Percentiles rank a stretch among this genome's conserved stretches.
Evolutionary conservation across 2,329 filamentous ascomycete genomes (phyloP).

Genomic region (Aureobasidium vineae): DNA sequence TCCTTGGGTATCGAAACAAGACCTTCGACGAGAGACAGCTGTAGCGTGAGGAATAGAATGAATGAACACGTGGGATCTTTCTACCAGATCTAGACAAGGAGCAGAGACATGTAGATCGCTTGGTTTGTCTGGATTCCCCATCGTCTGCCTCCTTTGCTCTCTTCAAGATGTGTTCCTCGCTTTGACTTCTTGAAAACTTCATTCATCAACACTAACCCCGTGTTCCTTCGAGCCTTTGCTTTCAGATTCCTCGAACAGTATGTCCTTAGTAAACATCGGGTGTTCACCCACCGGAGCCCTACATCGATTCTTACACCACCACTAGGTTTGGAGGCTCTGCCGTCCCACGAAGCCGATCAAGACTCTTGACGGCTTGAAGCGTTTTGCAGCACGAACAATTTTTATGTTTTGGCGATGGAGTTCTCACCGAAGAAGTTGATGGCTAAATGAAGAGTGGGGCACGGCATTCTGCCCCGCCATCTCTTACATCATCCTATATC

Average conservation of each 20-base stretch:
- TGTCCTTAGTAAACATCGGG: background rate
- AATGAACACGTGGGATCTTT: background rate
- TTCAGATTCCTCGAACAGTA: background rate
- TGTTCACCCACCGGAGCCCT: background rate
- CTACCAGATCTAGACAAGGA: background rate
- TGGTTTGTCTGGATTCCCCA: background rate
- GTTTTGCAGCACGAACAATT: background rate
- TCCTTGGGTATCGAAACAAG: slow-evolving; percentile 3
- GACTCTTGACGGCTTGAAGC: background rate
- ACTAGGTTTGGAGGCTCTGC: background rate
- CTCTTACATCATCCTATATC: slow-evolving; percentile 14
- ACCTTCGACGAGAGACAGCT: background rate
- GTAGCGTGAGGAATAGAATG: background rate
- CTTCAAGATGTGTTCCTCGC: background rate
- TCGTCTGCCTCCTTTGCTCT: background rate
- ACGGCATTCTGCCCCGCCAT: slow-evolving; percentile 20
- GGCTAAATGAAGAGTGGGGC: slow-evolving; percentile 8
- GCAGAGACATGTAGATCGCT: background rate
- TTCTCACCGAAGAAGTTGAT: slow-evolving; percentile 14
- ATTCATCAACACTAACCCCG: too few species aligned
- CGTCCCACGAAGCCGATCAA: background rate
- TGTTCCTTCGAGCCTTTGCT: background rate
- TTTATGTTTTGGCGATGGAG: background rate
- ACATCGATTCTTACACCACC: background rate
- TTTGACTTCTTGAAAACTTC: too few species aligned